phyloP scores from a whole-genome alignment of 2,329 filamentous ascomycete species.

The Kalaharituber pfeilii region DNA sequence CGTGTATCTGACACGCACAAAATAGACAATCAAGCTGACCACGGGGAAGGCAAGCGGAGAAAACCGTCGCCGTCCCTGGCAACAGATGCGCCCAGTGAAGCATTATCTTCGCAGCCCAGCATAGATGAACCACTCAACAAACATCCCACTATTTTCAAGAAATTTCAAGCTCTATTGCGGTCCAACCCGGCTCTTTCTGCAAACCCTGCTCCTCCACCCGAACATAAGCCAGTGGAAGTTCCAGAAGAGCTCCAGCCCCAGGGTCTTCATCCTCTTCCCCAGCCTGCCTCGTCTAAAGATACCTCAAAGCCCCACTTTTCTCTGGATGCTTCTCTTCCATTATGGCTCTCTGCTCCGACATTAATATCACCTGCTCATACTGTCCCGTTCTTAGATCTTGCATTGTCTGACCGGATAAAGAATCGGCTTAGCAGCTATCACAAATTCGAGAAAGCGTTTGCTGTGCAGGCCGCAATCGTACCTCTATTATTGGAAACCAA shows the following conservation, averaged over 20 bases:
- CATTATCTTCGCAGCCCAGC: neutral
- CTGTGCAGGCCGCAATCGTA: slow-evolving; percentile 62
- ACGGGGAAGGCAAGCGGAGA: neutral
- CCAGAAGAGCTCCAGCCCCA: slow-evolving; percentile 5
- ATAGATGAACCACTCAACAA: slow-evolving; percentile 3
- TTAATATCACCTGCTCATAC: slow-evolving; percentile 15
- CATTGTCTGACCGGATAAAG: slow-evolving; percentile 14
- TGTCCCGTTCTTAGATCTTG: slow-evolving; percentile 16
- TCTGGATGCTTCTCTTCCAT: slow-evolving; percentile 18
- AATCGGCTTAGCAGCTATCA: slow-evolving; percentile 39
- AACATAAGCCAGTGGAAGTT: neutral
- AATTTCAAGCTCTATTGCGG: slow-evolving; percentile 12
- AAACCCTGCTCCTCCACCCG: neutral
- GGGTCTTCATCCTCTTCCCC: slow-evolving; percentile 21
- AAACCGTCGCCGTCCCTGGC: neutral
- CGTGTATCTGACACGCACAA: neutral
- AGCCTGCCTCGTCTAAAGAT: slow-evolving; percentile 13
- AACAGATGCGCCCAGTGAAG: neutral
- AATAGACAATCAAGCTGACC: neutral
- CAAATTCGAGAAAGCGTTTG: slow-evolving; percentile 54
- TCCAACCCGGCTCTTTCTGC: neutral
- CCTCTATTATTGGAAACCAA: slow-evolving; percentile 54
- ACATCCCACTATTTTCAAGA: slow-evolving; percentile 16
- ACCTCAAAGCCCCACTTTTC: slow-evolving; percentile 11
- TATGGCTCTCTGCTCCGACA: slow-evolving; percentile 20